Conservation (phyloP, 148 eudicot species). For the Cornus florida region DNA sequence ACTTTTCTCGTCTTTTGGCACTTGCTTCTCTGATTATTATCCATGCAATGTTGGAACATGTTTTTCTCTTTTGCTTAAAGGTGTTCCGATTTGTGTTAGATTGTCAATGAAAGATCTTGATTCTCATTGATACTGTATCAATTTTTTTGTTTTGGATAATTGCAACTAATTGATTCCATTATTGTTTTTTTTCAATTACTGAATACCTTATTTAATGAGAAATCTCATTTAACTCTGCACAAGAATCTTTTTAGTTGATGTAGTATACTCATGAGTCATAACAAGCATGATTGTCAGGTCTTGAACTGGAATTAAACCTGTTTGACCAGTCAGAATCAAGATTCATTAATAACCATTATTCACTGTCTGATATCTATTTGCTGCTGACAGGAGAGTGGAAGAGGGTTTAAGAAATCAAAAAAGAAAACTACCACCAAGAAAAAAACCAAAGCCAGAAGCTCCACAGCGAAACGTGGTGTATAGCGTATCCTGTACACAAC, state of each 20-base stretch:
- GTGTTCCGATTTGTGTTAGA: too few species aligned
- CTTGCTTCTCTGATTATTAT: background rate
- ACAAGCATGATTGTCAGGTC: slow-evolving; percentile 5
- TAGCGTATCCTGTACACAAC: background rate
- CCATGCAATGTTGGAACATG: too few species aligned
- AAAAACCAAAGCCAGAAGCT: slow-evolving; percentile 14
- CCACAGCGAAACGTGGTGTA: background rate
- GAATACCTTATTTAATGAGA: too few species aligned
- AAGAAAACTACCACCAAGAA: slow-evolving; percentile 47
- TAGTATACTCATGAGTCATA: background rate
- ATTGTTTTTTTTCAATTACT: too few species aligned
- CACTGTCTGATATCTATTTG: slow-evolving; percentile 12
- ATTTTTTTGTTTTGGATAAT: too few species aligned
- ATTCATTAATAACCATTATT: background rate
- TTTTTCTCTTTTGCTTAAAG: background rate
- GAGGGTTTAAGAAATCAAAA: slow-evolving; percentile 37
- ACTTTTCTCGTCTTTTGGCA: slow-evolving; percentile 9
- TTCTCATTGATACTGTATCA: too few species aligned
- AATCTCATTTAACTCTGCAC: too few species aligned
- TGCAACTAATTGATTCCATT: too few species aligned
- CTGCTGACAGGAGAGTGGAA: slow-evolving; percentile 63
- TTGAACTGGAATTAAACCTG: background rate
- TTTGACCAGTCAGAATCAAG: background rate
- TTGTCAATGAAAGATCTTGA: too few species aligned
- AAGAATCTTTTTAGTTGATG: background rate